Conservation (phyloP, 148 eudicot species). For the Rheum nobile region DNA sequence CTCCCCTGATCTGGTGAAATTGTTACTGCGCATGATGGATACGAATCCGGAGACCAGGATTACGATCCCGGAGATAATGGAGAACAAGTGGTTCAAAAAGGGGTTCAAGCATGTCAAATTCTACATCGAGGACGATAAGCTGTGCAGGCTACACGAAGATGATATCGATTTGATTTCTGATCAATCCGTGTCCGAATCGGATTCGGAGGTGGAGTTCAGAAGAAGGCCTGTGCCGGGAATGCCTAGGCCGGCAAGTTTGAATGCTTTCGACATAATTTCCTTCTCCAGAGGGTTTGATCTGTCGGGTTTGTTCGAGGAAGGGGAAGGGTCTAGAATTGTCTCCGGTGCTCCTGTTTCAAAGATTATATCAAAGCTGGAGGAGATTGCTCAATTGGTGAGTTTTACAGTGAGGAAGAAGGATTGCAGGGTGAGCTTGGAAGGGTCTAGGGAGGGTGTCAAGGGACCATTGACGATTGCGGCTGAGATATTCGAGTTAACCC, state of each 20-base stretch:
- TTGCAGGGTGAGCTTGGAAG: conserved; percentile 61
- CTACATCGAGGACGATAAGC: conserved; percentile 55
- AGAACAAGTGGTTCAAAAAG: conserved; percentile 50
- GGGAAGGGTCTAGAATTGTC: conserved; percentile 46
- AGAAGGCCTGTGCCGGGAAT: conserved; percentile 26
- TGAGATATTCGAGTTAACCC: conserved; percentile 74
- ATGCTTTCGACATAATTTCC: conserved; percentile 75
- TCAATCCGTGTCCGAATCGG: conserved; percentile 30
- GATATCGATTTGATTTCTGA: conserved; percentile 30
- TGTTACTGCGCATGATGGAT: conserved; percentile 30
- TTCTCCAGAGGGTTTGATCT: conserved; percentile 62
- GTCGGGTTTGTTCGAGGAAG: conserved; percentile 67
- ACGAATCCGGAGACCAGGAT: conserved; percentile 44
- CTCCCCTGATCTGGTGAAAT: conserved; percentile 33
- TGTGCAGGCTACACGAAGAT: conserved; percentile 29
- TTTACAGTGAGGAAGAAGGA: conserved; percentile 69
- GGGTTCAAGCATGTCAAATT: conserved; percentile 50
- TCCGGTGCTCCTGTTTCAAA: conserved; percentile 56
- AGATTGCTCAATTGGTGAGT: conserved; percentile 63
- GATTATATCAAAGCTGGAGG: conserved; percentile 62
- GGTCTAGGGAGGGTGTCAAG: conserved; percentile 49
- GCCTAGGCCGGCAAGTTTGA: conserved; percentile 61
- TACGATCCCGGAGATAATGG: conserved; percentile 50
- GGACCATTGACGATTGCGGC: conserved; percentile 58
- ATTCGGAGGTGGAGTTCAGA: conserved; percentile 32